Evolutionary conservation across 2,329 filamentous ascomycete genomes (phyloP).

Genomic region (Dactylella cylindrospora): DNA sequence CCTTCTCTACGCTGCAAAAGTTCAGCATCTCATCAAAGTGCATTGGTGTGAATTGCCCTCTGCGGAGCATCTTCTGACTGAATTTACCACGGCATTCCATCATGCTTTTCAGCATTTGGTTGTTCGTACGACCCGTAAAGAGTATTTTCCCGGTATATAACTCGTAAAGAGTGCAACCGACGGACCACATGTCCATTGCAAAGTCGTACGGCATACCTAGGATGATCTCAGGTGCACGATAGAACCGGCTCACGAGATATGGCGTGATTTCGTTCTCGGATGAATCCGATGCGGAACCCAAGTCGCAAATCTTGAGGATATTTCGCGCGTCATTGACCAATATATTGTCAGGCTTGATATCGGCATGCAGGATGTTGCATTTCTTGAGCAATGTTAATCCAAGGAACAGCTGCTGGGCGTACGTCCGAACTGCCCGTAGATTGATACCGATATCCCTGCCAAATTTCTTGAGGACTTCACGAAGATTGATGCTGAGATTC

Average conservation of each 20-base stretch:
- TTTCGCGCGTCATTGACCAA: constrained; percentile 82
- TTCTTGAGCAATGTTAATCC: constrained; percentile 84
- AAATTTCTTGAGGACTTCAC: constrained; percentile 93
- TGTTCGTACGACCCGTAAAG: constrained; percentile 93
- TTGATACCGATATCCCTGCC: constrained; percentile 93
- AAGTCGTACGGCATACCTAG: constrained; percentile 95
- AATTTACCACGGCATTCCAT: constrained; percentile 95
- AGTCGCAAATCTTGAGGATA: constrained; percentile 88
- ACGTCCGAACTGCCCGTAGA: constrained; percentile 78
- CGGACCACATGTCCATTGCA: constrained; percentile 94
- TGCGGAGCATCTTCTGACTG: constrained; percentile 82
- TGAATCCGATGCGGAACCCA: constrained; percentile 91
- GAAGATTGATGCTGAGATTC: constrained; percentile 83
- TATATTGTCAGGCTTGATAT: constrained; percentile 97
- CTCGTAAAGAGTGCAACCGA: constrained; percentile 95
- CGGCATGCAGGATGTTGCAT: constrained; percentile 90
- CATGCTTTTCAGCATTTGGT: constrained; percentile 94
- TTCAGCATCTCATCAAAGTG: constrained; percentile 85
- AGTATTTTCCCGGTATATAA: constrained; percentile 96
- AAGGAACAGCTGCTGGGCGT: constrained; percentile 91
- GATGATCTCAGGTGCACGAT: constrained; percentile 90
- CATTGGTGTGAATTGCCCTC: constrained; percentile 70
- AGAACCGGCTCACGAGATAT: constrained; percentile 95
- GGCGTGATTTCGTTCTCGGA: constrained; percentile 90
- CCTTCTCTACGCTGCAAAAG: constrained; percentile 80